These are phyloP conservation scores for Cyberlindnera euphorbiae DNA, from an alignment of 805 yeast genomes.

Conservation along the genomic window DNA sequence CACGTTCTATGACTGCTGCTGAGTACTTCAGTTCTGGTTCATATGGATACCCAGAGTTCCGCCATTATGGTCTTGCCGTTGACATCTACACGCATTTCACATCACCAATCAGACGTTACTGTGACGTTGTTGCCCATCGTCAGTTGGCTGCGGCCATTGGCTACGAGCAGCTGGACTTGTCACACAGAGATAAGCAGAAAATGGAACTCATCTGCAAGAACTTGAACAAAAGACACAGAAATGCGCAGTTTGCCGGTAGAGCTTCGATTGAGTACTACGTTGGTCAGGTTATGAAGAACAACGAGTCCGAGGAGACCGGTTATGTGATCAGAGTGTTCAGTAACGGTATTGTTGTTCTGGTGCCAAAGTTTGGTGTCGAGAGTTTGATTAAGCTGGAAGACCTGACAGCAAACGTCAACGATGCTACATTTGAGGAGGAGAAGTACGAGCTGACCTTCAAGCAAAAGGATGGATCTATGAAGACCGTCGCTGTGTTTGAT, in stretches of 20 bases:
- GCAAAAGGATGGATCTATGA: conserved; percentile 38
- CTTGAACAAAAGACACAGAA: conserved; percentile 90
- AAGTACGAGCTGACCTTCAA: conserved; percentile 61
- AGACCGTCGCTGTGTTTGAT: conserved; percentile 72
- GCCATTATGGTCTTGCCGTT: conserved; percentile 95
- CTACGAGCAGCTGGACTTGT: conserved; percentile 75
- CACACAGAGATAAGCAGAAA: conserved; percentile 82
- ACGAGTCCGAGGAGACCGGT: conserved; percentile 78
- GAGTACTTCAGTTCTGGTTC: conserved; percentile 93
- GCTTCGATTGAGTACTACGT: conserved; percentile 97
- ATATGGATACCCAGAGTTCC: conserved; percentile 83
- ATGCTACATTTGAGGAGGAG: conserved; percentile 73
- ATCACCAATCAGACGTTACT: conserved; percentile 95
- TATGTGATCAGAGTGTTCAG: conserved; percentile 88
- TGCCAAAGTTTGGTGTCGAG: conserved; percentile 95
- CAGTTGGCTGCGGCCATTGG: conserved; percentile 98
- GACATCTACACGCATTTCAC: conserved; percentile 98
- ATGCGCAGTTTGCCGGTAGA: conserved; percentile 98
- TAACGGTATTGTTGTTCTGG: conserved; percentile 91
- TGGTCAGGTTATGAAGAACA: conserved; percentile 92
- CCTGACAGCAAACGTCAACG: conserved; percentile 56
- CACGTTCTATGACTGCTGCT: conserved; percentile 99
- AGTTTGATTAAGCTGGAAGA: conserved; percentile 82
- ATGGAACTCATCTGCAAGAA: conserved; percentile 87
- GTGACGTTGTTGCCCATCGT: conserved; percentile 96